phyloP scores from a whole-genome alignment of 192 early-diverging fungal species.

The Kappamyces sp. region DNA sequence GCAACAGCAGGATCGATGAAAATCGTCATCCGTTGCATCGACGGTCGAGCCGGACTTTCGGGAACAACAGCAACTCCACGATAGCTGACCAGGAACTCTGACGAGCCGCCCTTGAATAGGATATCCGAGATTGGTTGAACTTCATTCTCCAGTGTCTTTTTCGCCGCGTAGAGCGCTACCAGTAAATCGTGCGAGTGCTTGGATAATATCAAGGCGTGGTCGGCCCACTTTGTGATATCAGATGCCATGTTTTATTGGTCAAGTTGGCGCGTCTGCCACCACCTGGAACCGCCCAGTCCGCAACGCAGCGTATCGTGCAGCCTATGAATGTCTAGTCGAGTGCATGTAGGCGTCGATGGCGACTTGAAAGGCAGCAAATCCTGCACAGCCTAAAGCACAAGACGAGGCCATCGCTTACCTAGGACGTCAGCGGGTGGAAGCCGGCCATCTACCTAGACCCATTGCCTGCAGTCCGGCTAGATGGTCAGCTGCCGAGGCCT shows the following conservation, averaged over 20 bases:
- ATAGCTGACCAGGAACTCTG: conserved; percentile 24
- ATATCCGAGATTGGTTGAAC: conserved; percentile 20
- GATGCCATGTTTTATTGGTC: conserved; percentile 12
- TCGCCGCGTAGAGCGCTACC: conserved; percentile 21
- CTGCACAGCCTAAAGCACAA: conserved; percentile 73
- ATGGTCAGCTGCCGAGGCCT: neutral
- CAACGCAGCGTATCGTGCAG: neutral
- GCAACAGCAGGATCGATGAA: conserved; percentile 18
- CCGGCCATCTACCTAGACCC: neutral
- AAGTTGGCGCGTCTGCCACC: neutral
- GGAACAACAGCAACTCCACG: conserved; percentile 20
- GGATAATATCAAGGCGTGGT: conserved; percentile 23
- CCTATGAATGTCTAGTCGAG: conserved; percentile 23
- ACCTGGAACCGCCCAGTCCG: too few relatives aligned
- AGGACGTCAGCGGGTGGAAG: neutral
- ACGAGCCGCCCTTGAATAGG: conserved; percentile 20
- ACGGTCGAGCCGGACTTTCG: conserved; percentile 23
- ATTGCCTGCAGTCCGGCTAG: conserved; percentile 19
- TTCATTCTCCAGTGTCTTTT: conserved; percentile 15
- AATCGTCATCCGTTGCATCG: conserved; percentile 13
- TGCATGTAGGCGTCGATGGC: conserved; percentile 89
- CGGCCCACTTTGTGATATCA: conserved; percentile 30
- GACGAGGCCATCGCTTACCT: conserved; percentile 65
- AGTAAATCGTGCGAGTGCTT: conserved; percentile 21
- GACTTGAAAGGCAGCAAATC: conserved; percentile 91